Evolutionary conservation across 1,139 yeast species (phyloP).

Genomic region (Suhomyces anneliseae): DNA sequence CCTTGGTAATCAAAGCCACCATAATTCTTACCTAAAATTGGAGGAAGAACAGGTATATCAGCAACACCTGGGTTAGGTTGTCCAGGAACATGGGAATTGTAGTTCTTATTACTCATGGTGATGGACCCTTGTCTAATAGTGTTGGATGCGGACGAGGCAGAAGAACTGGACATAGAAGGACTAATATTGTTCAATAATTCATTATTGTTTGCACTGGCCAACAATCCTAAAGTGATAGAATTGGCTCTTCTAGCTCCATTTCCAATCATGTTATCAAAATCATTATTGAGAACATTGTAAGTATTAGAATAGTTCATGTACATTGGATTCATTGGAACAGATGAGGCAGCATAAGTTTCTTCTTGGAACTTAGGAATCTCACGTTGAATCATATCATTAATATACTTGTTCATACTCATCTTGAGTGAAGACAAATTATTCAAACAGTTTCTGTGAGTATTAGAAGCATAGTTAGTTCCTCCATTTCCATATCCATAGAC

Average conservation of each 20-base stretch:
- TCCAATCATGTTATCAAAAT: conserved; percentile 9
- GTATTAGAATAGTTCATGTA: conserved; percentile 11
- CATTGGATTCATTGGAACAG: conserved; percentile 6
- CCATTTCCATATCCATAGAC: background rate
- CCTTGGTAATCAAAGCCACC: conserved; percentile 1
- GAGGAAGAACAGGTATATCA: conserved; percentile 9
- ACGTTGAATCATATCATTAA: conserved; percentile 19
- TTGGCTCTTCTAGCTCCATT: conserved; percentile 13
- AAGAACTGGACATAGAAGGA: conserved; percentile 8
- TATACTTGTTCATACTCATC: conserved; percentile 16
- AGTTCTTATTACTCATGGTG: conserved; percentile 2
- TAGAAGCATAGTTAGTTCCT: conserved; percentile 2
- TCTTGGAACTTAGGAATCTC: conserved; percentile 12
- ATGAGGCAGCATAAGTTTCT: conserved; percentile 5
- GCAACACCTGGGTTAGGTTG: background rate
- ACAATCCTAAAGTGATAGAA: conserved; percentile 14
- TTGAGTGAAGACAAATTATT: conserved; percentile 18
- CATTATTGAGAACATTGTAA: conserved; percentile 9
- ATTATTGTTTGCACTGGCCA: conserved; percentile 7
- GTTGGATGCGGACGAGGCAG: conserved; percentile 4
- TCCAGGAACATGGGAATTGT: conserved; percentile 4
- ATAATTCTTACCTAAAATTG: conserved; percentile 6
- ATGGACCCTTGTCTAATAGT: conserved; percentile 4
- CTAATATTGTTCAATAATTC: conserved; percentile 5
- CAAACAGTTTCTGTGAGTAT: conserved; percentile 9